Base-by-base conservation (phyloP, 75 land plant genomes). In the Chamaecyparis obtusa region DNA sequence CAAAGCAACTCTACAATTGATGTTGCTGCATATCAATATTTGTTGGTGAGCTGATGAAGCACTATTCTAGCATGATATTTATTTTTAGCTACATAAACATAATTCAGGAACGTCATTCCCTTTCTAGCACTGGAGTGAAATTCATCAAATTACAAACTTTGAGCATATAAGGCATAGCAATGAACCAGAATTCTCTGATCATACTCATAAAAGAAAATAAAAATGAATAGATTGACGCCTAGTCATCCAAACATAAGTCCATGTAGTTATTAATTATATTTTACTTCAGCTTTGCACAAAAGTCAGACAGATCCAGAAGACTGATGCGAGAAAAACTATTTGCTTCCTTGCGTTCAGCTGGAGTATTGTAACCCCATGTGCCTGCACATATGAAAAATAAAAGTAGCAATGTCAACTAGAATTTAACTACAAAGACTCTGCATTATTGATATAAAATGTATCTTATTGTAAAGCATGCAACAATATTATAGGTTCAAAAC, bases 331-430 rank as follows among this genome's bases (percentile, higher is more conserved):
- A 83, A 82, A 97, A 90, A 83, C 74, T 80, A 33, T 90, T 91
- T 85, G 96, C 99, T 75, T 91, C 95, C 19, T 93, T 90, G 60
- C 99, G 92, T 87, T 98, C 99, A 75, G 89, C 91, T 49, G 81
- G 86, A 10, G 99, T 98, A 88, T 98, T 98, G 89, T 97, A 98
- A n/a, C 99, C 99, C 99, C 99, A 98, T 15, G 93, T 93, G 15
- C 91, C 99, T 98, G 91, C 41, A 84, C 69, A 72, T 44, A 19
- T 24, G 33, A 80, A 86, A 16, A 9, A 64, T 21, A 16, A 16
- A 84, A 67, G 6, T 32, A 41, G 15, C 21, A 17, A 86, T 35
- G 17, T 87, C 69, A 74, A 80, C 83, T 46, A 79, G n/a, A 43
- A 24, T 60, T n/a, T 86, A 60, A 55, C 21, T 76, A 30, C 41